phyloP scores from a whole-genome alignment of 2,329 filamentous ascomycete genomes.

The Microcera coccophila region DNA sequence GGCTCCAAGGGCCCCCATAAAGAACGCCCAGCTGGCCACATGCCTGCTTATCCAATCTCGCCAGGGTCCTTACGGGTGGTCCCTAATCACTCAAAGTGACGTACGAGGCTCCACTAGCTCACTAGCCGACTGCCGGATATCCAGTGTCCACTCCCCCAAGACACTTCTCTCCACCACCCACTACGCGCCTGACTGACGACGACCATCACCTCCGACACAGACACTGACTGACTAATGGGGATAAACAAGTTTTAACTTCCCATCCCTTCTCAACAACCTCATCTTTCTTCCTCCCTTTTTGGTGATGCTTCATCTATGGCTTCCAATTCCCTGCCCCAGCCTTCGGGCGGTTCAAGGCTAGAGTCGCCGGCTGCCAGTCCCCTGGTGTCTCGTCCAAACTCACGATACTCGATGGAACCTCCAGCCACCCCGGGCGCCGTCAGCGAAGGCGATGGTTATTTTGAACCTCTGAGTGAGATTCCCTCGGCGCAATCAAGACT shows the following conservation, averaged over 20 bases:
- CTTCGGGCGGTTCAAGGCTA: conserved; percentile 17
- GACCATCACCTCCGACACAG: no score
- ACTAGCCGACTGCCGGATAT: no score
- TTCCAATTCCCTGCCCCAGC: conserved; percentile 16
- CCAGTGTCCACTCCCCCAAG: no score
- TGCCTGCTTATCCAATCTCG: no score
- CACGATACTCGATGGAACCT: conserved; percentile 4
- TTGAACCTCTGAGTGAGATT: conserved; percentile 19
- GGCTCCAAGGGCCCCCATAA: no score
- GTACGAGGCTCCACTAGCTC: no score
- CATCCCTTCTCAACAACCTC: neutral
- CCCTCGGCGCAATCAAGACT: conserved; percentile 23
- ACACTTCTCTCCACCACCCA: no score
- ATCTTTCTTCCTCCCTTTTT: neutral
- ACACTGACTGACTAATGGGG: neutral
- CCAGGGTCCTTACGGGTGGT: no score
- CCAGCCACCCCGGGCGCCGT: conserved; percentile 18
- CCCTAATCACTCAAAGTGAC: no score
- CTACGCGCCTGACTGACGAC: no score
- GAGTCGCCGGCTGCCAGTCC: conserved; percentile 12
- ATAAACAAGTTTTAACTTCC: neutral
- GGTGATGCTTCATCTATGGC: conserved; percentile 19
- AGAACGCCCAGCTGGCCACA: no score
- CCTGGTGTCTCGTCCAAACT: conserved; percentile 9
- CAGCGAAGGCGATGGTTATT: conserved; percentile 24